A percentile compares a stretch with the other conserved stretches of the same genome.
Conservation (phyloP, 1,284 basidiomycete genomes). For the Ustilago bromivora region DNA sequence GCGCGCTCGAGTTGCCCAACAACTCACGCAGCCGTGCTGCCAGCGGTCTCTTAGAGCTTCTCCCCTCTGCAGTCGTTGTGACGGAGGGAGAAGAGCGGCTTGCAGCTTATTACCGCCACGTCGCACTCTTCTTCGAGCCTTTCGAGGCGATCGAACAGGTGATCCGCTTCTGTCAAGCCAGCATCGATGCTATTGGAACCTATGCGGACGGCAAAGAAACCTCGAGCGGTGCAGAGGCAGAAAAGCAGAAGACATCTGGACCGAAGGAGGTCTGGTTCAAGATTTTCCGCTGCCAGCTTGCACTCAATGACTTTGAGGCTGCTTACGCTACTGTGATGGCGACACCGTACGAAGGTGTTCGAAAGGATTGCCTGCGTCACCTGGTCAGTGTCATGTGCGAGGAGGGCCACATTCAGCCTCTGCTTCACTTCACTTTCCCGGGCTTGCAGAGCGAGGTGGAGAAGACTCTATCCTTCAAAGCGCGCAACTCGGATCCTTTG, state of each 20-base stretch:
- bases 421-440: constrained; percentile 87
- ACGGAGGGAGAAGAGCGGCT: constrained; percentile 32
- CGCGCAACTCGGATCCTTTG: constrained; percentile 90
- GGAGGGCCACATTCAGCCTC: constrained; percentile 80
- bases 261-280: constrained; percentile 56
- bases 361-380: constrained; percentile 94
- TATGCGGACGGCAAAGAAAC: constrained; percentile 26
- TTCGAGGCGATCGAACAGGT: constrained; percentile 44
- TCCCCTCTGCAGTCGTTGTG: constrained; percentile 28
- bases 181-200: constrained; percentile 48
- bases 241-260: constrained; percentile 2
- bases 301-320: constrained; percentile 54
- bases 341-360: constrained; percentile 75
- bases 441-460: constrained; percentile 89
- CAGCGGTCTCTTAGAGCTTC: constrained; percentile 39
- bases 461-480: constrained; percentile 89
- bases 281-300: constrained; percentile 61
- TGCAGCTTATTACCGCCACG: constrained; percentile 45
- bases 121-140: constrained; percentile 52
- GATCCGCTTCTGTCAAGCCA: constrained; percentile 47
- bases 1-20: constrained; percentile 29
- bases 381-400: constrained; percentile 97
- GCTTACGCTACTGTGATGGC: constrained; percentile 59
- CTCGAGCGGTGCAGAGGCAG: constrained; percentile 13
- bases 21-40: constrained; percentile 13